Conservation (phyloP, 169 alveolate species). For the Ichthyophthirius multifiliis region DNA sequence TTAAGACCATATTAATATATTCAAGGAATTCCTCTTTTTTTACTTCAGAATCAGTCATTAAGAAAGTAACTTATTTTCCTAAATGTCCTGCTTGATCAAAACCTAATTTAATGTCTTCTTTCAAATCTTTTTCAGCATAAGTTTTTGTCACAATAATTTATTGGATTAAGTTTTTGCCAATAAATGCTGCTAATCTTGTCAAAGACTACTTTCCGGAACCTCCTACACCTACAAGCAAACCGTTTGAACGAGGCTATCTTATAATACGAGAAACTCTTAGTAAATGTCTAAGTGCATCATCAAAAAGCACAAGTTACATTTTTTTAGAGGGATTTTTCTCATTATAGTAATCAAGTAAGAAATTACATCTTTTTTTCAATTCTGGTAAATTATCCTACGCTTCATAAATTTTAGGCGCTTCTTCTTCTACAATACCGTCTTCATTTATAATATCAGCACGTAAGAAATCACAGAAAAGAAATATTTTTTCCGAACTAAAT, state of each 20-base stretch:
- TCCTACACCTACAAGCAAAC: constrained; percentile 94
- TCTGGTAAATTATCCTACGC: constrained; percentile 36
- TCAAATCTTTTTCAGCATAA: constrained; percentile 89
- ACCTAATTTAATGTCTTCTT: constrained; percentile 89
- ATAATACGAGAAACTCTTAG: constrained; percentile 92
- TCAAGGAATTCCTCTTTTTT: constrained; percentile 93
- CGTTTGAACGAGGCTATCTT: constrained; percentile 84
- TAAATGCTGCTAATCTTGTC: constrained; percentile 93
- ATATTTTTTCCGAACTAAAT: constrained; percentile 42
- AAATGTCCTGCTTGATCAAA: constrained; percentile 90
- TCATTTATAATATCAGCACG: constrained; percentile 79
- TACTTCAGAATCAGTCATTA: constrained; percentile 96
- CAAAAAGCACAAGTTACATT: constrained; percentile 94
- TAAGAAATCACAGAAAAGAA: constrained; percentile 81
- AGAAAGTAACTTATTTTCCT: constrained; percentile 89
- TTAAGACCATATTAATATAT: constrained; percentile 89
- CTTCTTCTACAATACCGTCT: constrained; percentile 81
- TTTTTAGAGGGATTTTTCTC: constrained; percentile 90
- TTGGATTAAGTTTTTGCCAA: constrained; percentile 84
- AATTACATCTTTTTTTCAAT: constrained; percentile 21
- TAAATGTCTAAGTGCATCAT: constrained; percentile 94
- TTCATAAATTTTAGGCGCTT: constrained; percentile 84
- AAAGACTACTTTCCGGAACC: constrained; percentile 97
- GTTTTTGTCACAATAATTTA: constrained; percentile 89
- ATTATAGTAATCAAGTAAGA: constrained; percentile 83